phyloP scores from a whole-genome alignment of 2,329 filamentous ascomycete species.

The Ophiognomonia clavigignenti-juglandacearum region DNA sequence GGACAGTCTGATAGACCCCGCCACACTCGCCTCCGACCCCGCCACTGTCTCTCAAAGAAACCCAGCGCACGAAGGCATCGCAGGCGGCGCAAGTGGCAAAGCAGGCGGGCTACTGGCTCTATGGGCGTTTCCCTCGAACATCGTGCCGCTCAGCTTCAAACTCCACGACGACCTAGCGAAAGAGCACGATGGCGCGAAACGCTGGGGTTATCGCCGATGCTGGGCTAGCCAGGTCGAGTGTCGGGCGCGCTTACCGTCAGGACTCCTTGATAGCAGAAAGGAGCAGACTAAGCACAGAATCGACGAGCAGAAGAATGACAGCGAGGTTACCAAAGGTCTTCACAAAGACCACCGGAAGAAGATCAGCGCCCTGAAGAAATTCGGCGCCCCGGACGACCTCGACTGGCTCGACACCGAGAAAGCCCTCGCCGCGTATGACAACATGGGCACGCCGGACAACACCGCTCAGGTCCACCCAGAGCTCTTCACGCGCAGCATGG shows the following conservation, averaged over 20 bases:
- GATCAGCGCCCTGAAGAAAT: constrained; percentile 19
- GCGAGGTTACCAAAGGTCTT: constrained; percentile 8
- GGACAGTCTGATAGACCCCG: constrained; percentile 27
- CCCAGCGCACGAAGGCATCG: constrained; percentile 44
- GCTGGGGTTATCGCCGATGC: constrained; percentile 64
- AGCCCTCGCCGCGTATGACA: constrained; percentile 34
- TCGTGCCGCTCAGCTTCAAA: constrained; percentile 66
- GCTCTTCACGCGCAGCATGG: constrained; percentile 70
- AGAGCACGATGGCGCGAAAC: constrained; percentile 60
- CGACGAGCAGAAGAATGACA: background rate
- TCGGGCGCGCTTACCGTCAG: constrained; percentile 3
- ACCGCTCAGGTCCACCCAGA: constrained; percentile 78
- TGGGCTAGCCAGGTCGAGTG: constrained; percentile 19
- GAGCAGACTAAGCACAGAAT: background rate
- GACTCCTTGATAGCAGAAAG: background rate
- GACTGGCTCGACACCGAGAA: constrained; percentile 62
- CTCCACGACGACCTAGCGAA: constrained; percentile 64
- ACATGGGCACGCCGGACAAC: constrained; percentile 44
- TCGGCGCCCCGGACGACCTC: constrained; percentile 49
- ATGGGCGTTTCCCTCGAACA: constrained; percentile 68
- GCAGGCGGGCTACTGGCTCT: constrained; percentile 69
- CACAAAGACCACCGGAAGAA: constrained; percentile 22
- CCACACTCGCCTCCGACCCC: constrained; percentile 25
- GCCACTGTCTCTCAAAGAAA: constrained; percentile 21
- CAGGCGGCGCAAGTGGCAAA: constrained; percentile 72